A percentile compares a stretch with the other conserved stretches of the same genome.
These are phyloP conservation scores for Kentomonas sorsogonicus DNA, from an alignment of 208 protist genomes.

Conservation along the genomic window DNA sequence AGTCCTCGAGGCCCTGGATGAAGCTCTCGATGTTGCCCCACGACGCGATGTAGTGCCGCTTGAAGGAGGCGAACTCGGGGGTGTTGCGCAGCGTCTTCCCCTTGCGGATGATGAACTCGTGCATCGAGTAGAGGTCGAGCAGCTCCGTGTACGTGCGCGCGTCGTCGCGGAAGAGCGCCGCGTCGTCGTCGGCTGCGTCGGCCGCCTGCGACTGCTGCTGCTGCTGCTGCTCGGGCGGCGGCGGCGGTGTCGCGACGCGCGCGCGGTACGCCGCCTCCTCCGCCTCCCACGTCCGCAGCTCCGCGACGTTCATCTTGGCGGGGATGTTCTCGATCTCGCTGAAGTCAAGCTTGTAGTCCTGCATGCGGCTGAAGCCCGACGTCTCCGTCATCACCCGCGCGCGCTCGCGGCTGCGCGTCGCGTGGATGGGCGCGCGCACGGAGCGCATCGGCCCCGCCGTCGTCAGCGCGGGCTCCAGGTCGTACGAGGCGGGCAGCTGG, in stretches of 20 bases:
- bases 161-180: conserved; percentile 37
- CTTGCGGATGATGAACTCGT: conserved; percentile 92
- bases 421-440: conserved; percentile 28
- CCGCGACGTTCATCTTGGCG: conserved; percentile 57
- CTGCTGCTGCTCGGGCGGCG: not conserved
- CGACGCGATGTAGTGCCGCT: conserved; percentile 63
- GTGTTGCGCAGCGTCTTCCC: conserved; percentile 81
- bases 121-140: conserved; percentile 92
- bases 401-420: conserved; percentile 10
- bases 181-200: too few species aligned
- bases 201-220: not conserved
- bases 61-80: conserved; percentile 90
- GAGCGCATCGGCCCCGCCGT: conserved; percentile 53
- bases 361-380: conserved; percentile 49
- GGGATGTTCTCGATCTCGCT: conserved; percentile 68
- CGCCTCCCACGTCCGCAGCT: conserved; percentile 70
- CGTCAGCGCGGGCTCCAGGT: conserved; percentile 62
- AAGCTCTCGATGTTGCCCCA: conserved; percentile 86
- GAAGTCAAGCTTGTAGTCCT: conserved; percentile 68
- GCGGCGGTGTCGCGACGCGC: not conserved
- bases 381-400: conserved; percentile 57
- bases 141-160: conserved; percentile 88
- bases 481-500: conserved; percentile 28
- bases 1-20: conserved; percentile 68
- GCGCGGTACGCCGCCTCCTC: conserved; percentile 31